Conservation (phyloP, 1,284 basidiomycete species). For the Trichosporon inkin region DNA sequence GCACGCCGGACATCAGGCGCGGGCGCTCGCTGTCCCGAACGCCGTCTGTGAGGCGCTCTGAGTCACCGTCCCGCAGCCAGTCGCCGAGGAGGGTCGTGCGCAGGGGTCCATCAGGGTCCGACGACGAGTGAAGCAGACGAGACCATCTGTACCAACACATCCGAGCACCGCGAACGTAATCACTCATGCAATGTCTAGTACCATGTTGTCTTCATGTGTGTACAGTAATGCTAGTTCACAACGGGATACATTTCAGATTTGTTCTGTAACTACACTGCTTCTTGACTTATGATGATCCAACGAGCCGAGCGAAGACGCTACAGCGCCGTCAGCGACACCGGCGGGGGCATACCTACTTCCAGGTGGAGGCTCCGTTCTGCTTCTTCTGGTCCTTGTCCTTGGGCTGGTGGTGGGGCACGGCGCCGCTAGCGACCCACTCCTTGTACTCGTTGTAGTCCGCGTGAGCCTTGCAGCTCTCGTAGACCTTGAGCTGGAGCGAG, state of each 20-base stretch:
- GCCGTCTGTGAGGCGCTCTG: not conserved
- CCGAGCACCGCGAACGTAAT: not conserved
- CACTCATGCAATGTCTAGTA: not conserved
- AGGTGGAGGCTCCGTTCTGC: not conserved
- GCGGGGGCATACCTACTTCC: constrained; percentile 16
- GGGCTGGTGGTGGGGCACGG: not conserved
- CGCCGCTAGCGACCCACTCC: constrained; percentile 9
- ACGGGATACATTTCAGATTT: not conserved
- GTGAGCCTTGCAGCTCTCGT: constrained; percentile 72
- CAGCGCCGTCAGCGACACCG: constrained; percentile 5
- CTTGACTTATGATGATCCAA: not conserved
- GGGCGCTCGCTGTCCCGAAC: not conserved
- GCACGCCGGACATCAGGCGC: not conserved
- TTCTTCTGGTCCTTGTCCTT: not conserved
- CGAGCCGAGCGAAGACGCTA: constrained; percentile 12
- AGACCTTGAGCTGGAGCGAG: constrained; percentile 72
- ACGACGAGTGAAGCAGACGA: not conserved
- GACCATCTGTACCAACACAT: not conserved
- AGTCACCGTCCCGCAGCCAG: not conserved
- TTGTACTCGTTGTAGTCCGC: constrained; percentile 71
- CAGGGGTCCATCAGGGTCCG: not conserved
- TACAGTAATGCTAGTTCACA: constrained; percentile 5
- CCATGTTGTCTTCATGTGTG: not conserved
- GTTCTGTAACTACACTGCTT: not conserved
- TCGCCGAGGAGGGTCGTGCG: not conserved